These are phyloP conservation scores for Citrullus amarus DNA, from an alignment of 306 rosid species.

Conservation along the genomic window DNA sequence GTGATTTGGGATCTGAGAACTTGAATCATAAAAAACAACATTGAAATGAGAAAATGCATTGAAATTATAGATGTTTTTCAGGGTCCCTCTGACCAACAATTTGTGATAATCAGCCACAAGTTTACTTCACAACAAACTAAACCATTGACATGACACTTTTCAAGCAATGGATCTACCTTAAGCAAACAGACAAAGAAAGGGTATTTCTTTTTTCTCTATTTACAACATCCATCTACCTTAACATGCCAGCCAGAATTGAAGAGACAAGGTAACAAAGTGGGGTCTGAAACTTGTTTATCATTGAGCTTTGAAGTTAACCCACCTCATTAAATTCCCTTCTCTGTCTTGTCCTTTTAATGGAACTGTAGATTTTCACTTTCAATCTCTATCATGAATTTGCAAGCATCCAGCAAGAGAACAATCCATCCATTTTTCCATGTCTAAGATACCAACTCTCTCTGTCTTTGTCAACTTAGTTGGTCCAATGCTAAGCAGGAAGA, in stretches of 20 bases:
- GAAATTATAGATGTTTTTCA: not conserved
- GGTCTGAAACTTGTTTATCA: not conserved
- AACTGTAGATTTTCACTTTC: not conserved
- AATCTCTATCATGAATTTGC: not conserved
- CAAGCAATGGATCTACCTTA: not conserved
- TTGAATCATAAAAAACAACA: not conserved
- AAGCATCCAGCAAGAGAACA: not conserved
- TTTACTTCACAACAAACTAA: not conserved
- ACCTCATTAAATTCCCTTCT: slow-evolving; percentile 2
- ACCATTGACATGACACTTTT: not conserved
- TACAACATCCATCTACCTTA: not conserved
- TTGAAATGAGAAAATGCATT: not conserved
- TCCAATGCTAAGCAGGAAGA: not conserved
- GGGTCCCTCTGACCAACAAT: not conserved
- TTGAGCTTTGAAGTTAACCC: slow-evolving; percentile 8
- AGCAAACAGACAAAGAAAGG: not conserved
- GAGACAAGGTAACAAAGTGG: slow-evolving; percentile 11
- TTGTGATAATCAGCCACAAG: not conserved
- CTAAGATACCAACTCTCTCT: not conserved
- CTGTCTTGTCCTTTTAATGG: not conserved
- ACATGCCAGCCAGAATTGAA: slow-evolving; percentile 1
- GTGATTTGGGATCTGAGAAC: not conserved
- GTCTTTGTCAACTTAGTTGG: not conserved
- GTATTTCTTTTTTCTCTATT: not conserved
- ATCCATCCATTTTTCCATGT: not conserved